A percentile compares a stretch with the other conserved stretches of the same genome.
These are phyloP conservation scores for Endoconidiophora polonica DNA, from an alignment of 2,329 filamentous ascomycete genomes.

Conservation along the genomic window DNA sequence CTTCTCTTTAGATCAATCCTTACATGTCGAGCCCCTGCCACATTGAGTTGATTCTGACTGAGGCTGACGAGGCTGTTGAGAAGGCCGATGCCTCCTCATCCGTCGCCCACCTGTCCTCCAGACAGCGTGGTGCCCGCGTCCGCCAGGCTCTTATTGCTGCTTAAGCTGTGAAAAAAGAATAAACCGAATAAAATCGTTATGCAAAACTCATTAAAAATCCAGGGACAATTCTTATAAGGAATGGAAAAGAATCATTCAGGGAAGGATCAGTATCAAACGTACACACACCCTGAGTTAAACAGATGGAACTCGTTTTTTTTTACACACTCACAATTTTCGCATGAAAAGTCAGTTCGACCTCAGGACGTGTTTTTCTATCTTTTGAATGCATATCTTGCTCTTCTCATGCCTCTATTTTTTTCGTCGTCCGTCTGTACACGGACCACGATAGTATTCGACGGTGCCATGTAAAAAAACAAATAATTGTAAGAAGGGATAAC, in stretches of 20 bases:
- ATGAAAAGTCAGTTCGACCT: neutral
- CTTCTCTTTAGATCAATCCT: slow-evolving; percentile 72
- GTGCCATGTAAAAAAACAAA: no score
- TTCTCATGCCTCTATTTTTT: slow-evolving; percentile 8
- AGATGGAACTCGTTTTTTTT: slow-evolving; percentile 12
- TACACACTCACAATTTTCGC: slow-evolving; percentile 1
- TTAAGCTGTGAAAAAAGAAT: slow-evolving; percentile 24
- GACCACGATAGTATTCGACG: neutral
- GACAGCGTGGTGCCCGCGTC: slow-evolving; percentile 67
- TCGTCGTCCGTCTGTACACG: no score
- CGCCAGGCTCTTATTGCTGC: slow-evolving; percentile 49
- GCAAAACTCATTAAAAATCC: slow-evolving; percentile 20
- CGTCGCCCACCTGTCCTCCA: slow-evolving; percentile 59
- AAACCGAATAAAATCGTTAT: slow-evolving; percentile 16
- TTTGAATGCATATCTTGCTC: slow-evolving; percentile 1
- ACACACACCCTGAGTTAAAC: slow-evolving; percentile 11
- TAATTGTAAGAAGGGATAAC: no score
- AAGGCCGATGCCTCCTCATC: slow-evolving; percentile 75
- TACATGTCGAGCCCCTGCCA: slow-evolving; percentile 99
- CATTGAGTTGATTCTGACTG: slow-evolving; percentile 98
- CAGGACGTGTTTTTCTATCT: neutral
- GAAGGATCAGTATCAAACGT: slow-evolving; percentile 6
- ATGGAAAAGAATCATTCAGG: neutral
- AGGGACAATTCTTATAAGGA: slow-evolving; percentile 15
- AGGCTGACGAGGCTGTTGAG: slow-evolving; percentile 88